Evolutionary conservation across 2,329 filamentous ascomycete species (phyloP).

Genomic region (Cladosporium cucumerinum): DNA sequence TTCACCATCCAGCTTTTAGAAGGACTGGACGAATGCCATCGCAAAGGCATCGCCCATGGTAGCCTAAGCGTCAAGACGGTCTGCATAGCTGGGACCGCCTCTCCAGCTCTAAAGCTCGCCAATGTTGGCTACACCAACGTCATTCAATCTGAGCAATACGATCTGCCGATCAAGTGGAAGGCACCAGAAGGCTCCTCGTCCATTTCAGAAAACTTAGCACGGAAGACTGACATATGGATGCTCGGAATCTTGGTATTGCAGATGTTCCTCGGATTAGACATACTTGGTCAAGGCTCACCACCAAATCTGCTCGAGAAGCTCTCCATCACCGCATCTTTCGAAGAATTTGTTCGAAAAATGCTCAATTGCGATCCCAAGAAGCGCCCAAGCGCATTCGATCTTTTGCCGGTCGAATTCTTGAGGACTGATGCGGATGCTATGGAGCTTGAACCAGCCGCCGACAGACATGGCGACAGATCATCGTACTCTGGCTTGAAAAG

Average conservation of each 20-base stretch:
- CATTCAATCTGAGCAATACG: slow-evolving; percentile 12
- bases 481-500: slow-evolving; percentile 24
- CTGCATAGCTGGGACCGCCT: slow-evolving; percentile 19
- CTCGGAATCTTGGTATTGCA: slow-evolving; percentile 88
- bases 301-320: slow-evolving; percentile 68
- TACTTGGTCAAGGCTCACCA: slow-evolving; percentile 75
- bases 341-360: slow-evolving; percentile 77
- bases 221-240: slow-evolving; percentile 91
- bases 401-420: slow-evolving; percentile 57
- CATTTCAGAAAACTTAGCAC: slow-evolving; percentile 42
- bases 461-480: slow-evolving; percentile 6
- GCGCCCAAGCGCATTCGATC: slow-evolving; percentile 74
- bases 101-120: slow-evolving; percentile 56
- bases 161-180: slow-evolving; percentile 25
- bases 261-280: slow-evolving; percentile 84
- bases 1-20: slow-evolving; percentile 93
- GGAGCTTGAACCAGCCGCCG: background rate
- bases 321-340: slow-evolving; percentile 68
- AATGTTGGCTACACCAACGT: slow-evolving; percentile 61
- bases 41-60: slow-evolving; percentile 72
- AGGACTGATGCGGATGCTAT: slow-evolving; percentile 44
- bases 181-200: slow-evolving; percentile 20
- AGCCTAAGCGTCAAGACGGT: slow-evolving; percentile 25
- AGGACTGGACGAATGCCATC: slow-evolving; percentile 81
- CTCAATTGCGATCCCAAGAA: slow-evolving; percentile 84